A percentile compares a stretch with the other conserved stretches of the same genome.
Evolutionary conservation across 2,329 filamentous ascomycete genomes (phyloP).

Genomic region (Cladobotryum mycophilum): DNA sequence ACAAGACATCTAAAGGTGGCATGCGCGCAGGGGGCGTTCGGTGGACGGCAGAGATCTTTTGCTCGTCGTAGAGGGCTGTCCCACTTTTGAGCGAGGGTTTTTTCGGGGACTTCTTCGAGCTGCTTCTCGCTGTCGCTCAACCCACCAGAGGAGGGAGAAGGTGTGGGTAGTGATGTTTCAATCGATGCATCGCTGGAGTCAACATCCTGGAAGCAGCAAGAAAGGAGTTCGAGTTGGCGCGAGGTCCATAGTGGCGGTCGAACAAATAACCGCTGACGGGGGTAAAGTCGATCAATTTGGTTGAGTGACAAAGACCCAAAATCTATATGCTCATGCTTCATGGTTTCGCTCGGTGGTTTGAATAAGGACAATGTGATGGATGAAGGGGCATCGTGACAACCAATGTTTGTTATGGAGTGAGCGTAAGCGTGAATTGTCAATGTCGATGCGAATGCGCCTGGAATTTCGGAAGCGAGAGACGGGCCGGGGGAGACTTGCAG

Average conservation of each 20-base stretch:
- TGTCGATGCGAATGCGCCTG: too few relatives aligned
- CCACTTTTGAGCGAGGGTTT: background rate
- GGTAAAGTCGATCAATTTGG: background rate
- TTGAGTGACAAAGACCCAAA: background rate
- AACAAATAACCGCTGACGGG: background rate
- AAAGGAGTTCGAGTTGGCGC: background rate
- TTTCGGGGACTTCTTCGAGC: background rate
- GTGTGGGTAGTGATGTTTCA: too few relatives aligned
- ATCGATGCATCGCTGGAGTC: background rate
- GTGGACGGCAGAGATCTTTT: background rate
- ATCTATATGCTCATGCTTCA: background rate
- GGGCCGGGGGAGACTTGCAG: too few relatives aligned
- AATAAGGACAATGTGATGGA: background rate
- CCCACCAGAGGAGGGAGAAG: background rate
- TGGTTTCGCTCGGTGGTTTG: background rate
- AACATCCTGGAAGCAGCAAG: background rate
- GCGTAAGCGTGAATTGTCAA: too few relatives aligned
- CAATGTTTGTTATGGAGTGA: too few relatives aligned
- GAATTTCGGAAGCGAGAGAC: too few relatives aligned
- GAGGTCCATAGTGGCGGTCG: background rate
- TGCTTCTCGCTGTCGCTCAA: background rate
- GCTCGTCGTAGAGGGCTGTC: too few relatives aligned
- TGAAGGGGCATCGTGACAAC: background rate
- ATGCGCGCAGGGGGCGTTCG: too few relatives aligned
- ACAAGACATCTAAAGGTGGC: too few relatives aligned